A percentile compares a stretch with the other conserved stretches of the same genome.
phyloP scores from a whole-genome alignment of 257 asterid species.

The Nyctanthes arbortristis region DNA sequence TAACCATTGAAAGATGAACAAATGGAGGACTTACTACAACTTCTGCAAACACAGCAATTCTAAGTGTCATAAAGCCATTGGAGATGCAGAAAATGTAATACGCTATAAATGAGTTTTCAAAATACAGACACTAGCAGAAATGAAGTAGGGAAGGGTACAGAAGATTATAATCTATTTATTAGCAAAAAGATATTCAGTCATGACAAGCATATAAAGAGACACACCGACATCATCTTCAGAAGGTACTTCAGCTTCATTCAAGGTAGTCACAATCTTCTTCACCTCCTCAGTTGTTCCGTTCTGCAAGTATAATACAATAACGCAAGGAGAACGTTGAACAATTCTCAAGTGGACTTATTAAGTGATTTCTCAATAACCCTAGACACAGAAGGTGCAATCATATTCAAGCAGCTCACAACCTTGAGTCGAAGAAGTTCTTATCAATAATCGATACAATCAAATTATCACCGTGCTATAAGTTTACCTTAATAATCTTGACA shows the following conservation, averaged over 20 bases:
- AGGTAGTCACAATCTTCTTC: slow-evolving; percentile 35
- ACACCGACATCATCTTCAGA: slow-evolving; percentile 46
- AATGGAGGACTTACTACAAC: slow-evolving; percentile 50
- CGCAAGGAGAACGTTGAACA: neutral
- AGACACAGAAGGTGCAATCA: too few species aligned
- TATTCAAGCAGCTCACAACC: too few species aligned
- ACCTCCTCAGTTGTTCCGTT: slow-evolving; percentile 42
- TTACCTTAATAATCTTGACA: too few species aligned
- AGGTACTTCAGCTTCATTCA: slow-evolving; percentile 46
- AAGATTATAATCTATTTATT: neutral
- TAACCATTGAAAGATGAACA: slow-evolving; percentile 40
- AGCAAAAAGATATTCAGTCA: neutral
- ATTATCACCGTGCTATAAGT: too few species aligned
- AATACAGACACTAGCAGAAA: neutral
- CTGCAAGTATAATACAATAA: slow-evolving; percentile 12
- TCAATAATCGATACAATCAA: too few species aligned
- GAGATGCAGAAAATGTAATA: neutral
- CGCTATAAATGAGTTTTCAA: neutral
- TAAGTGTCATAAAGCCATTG: neutral
- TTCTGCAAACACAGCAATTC: slow-evolving; percentile 28
- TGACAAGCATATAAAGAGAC: neutral
- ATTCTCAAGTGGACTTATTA: neutral
- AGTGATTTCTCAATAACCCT: too few species aligned
- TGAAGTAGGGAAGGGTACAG: neutral
- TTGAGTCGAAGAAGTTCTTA: too few species aligned